These are phyloP conservation scores for Breviolum minutum DNA, from an alignment of 73 alveolate species.

Conservation along the genomic window DNA sequence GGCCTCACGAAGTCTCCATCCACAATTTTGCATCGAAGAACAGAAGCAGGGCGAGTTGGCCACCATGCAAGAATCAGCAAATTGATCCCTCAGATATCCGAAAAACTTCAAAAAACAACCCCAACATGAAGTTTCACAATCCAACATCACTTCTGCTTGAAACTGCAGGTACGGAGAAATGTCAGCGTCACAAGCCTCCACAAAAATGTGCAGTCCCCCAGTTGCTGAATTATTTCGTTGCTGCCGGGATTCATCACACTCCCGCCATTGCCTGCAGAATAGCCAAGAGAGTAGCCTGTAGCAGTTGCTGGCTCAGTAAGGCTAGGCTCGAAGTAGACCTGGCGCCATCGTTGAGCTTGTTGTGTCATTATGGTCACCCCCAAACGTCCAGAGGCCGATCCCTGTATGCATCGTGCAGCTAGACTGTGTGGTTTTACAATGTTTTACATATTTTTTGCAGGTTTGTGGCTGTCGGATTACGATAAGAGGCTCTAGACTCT, in stretches of 20 bases:
- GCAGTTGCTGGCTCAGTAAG: conserved; percentile 81
- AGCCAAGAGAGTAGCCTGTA: conserved; percentile 31
- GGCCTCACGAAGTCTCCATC: conserved; percentile 64
- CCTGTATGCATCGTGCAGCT: too few species aligned
- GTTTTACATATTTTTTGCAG: too few species aligned
- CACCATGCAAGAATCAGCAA: conserved; percentile 16
- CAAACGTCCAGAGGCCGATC: too few species aligned
- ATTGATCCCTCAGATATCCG: conserved; percentile 26
- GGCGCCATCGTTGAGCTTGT: too few species aligned
- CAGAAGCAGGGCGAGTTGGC: conserved; percentile 82
- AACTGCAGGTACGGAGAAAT: neutral
- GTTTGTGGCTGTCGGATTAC: too few species aligned
- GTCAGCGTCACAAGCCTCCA: neutral
- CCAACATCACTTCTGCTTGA: too few species aligned
- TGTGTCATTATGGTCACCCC: too few species aligned
- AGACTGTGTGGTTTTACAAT: too few species aligned
- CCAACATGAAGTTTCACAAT: too few species aligned
- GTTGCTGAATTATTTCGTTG: neutral
- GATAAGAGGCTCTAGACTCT: too few species aligned
- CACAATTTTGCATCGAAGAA: conserved; percentile 64
- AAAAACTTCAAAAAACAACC: neutral
- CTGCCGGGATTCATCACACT: conserved; percentile 45
- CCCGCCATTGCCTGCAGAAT: conserved; percentile 59
- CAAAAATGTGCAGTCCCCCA: neutral
- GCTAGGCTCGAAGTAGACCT: conserved; percentile 91